phyloP scores from a whole-genome alignment of 306 rosid genomes.

The Herpetospermum pedunculosum region DNA sequence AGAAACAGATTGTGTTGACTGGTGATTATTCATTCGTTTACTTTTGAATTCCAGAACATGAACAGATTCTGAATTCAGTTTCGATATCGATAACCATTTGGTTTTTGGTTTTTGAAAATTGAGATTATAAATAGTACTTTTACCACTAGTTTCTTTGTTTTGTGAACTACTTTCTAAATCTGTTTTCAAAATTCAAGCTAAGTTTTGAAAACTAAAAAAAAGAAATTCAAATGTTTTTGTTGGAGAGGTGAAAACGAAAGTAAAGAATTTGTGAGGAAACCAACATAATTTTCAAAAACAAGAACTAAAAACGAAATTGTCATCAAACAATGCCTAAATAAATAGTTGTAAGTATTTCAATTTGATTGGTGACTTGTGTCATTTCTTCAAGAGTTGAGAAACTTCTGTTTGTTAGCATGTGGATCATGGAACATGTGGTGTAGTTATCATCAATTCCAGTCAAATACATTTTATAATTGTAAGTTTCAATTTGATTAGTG shows the following conservation, averaged over 20 bases:
- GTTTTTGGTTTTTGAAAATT: no score
- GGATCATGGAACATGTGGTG: not conserved
- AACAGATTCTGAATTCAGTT: not conserved
- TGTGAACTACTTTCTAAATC: no score
- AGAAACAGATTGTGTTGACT: not conserved
- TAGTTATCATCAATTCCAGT: not conserved
- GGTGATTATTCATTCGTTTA: not conserved
- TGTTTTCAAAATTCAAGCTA: no score
- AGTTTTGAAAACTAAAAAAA: no score
- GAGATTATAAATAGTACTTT: not conserved
- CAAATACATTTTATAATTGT: not conserved
- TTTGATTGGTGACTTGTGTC: not conserved
- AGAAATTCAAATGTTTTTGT: no score
- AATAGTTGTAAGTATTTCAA: not conserved
- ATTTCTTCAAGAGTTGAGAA: not conserved
- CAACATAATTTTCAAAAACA: no score
- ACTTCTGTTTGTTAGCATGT: not conserved
- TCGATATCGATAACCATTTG: not conserved
- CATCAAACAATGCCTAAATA: not conserved
- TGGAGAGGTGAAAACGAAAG: no score
- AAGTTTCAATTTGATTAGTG: not conserved
- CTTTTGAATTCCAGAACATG: not conserved
- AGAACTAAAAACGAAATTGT: no score
- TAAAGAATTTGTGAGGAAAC: no score
- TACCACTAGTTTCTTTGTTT: no score